These are phyloP conservation scores for Gloeophyllum trabeum DNA, from an alignment of 768 basidiomycete genomes.

Conservation along the genomic window DNA sequence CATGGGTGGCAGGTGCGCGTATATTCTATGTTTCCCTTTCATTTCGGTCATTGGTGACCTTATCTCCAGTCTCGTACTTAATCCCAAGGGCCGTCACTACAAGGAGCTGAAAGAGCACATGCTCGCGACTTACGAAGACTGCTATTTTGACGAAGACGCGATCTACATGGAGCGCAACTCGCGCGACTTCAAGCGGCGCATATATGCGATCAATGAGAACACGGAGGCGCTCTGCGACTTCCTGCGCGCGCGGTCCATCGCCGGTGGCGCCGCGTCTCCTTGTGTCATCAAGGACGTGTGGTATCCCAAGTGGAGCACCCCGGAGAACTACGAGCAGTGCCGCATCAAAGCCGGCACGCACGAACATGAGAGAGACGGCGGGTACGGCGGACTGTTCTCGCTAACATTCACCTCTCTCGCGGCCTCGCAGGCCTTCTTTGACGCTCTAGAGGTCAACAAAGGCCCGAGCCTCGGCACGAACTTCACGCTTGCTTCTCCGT, in stretches of 20 bases:
- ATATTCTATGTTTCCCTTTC: not conserved
- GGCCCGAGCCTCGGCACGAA: constrained; percentile 92
- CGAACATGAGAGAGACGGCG: constrained; percentile 23
- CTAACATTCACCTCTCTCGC: constrained; percentile 63
- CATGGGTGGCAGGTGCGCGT: constrained; percentile 88
- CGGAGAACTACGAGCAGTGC: constrained; percentile 60
- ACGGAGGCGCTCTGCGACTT: constrained; percentile 75
- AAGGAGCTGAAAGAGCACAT: constrained; percentile 49
- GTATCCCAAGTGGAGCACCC: constrained; percentile 79
- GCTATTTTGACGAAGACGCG: constrained; percentile 84
- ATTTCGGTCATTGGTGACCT: not conserved
- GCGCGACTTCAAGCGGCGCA: constrained; percentile 74
- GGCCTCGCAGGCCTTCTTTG: constrained; percentile 75
- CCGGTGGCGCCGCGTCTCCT: constrained; percentile 18
- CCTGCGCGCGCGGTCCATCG: constrained; percentile 47
- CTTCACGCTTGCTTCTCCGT: constrained; percentile 92
- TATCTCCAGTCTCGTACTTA: constrained; percentile 64
- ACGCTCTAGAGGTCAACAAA: constrained; percentile 73
- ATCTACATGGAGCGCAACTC: constrained; percentile 98
- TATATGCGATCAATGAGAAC: constrained; percentile 70
- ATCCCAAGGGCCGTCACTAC: constrained; percentile 70
- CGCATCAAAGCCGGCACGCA: constrained; percentile 29
- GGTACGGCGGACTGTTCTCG: constrained; percentile 83
- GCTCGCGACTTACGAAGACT: constrained; percentile 60
- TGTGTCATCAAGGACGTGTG: constrained; percentile 69